Percentiles rank a stretch among this genome's conserved stretches.
Conservation (phyloP, 2,329 filamentous ascomycete species). For the Pezicula neosporulosa region DNA sequence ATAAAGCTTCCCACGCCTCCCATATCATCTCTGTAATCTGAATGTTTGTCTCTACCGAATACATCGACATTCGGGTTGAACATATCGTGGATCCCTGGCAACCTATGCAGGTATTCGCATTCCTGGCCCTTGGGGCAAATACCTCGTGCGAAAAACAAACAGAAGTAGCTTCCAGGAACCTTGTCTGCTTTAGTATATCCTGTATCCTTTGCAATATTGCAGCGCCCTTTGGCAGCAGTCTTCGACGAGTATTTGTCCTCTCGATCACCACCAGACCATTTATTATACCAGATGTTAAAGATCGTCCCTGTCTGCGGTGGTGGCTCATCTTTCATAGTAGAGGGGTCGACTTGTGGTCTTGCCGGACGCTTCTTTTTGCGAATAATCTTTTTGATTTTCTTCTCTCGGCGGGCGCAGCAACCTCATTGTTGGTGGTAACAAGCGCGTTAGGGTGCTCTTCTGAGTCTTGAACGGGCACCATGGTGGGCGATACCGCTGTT, state of each 20-base stretch:
- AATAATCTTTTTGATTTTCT: slow-evolving; percentile 85
- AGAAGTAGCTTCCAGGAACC: slow-evolving; percentile 82
- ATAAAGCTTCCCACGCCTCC: slow-evolving; percentile 92
- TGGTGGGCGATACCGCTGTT: slow-evolving; percentile 15
- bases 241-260: slow-evolving; percentile 89
- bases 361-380: slow-evolving; percentile 88
- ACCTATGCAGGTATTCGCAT: slow-evolving; percentile 88
- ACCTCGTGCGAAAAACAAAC: slow-evolving; percentile 85
- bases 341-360: slow-evolving; percentile 84
- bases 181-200: slow-evolving; percentile 78
- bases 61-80: slow-evolving; percentile 95
- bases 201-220: slow-evolving; percentile 76
- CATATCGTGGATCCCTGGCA: slow-evolving; percentile 82
- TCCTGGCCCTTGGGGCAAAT: slow-evolving; percentile 82
- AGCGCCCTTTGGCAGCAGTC: slow-evolving; percentile 77
- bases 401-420: slow-evolving; percentile 21
- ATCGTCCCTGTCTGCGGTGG: slow-evolving; percentile 91
- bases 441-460: slow-evolving; percentile 19
- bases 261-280: slow-evolving; percentile 93
- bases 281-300: slow-evolving; percentile 99
- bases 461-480: slow-evolving; percentile 11
- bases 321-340: slow-evolving; percentile 76
- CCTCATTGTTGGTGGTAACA: slow-evolving; percentile 22
- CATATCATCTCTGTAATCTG: slow-evolving; percentile 96
- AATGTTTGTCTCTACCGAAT: slow-evolving; percentile 90